phyloP scores from a whole-genome alignment of 129 eudicot genomes.

The Daucus carota region DNA sequence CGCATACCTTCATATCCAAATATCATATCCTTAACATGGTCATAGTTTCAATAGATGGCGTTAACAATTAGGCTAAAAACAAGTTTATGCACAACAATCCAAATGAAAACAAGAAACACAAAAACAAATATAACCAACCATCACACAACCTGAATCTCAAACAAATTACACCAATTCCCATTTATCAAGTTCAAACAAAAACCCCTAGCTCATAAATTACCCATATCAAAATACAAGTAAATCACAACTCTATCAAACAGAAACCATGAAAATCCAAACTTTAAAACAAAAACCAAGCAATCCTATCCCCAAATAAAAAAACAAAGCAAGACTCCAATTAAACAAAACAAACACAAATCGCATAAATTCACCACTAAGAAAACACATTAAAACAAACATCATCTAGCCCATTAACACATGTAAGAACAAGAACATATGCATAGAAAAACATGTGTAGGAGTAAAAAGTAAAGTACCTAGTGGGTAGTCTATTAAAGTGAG shows the following conservation, averaged over 20 bases:
- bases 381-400: background rate
- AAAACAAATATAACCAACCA: background rate
- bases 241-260: background rate
- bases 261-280: background rate
- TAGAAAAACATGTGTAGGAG: background rate
- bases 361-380: background rate
- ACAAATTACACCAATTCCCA: background rate
- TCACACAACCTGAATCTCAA: background rate
- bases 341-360: background rate
- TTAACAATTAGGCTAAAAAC: background rate
- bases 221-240: background rate
- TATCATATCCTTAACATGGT: slow-evolving; percentile 8
- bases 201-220: background rate
- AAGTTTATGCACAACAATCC: background rate
- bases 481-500: slow-evolving; percentile 91
- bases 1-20: slow-evolving; percentile 69
- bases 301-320: too few species aligned
- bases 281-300: too few species aligned
- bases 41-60: background rate
- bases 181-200: background rate
- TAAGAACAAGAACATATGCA: background rate
- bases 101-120: background rate
- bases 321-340: background rate
- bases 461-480: slow-evolving; percentile 33
- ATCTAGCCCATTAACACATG: background rate